Percentiles rank a stretch among this genome's conserved stretches.
phyloP scores from a whole-genome alignment of 179 eudicot genomes.

The Carnegiea gigantea region DNA sequence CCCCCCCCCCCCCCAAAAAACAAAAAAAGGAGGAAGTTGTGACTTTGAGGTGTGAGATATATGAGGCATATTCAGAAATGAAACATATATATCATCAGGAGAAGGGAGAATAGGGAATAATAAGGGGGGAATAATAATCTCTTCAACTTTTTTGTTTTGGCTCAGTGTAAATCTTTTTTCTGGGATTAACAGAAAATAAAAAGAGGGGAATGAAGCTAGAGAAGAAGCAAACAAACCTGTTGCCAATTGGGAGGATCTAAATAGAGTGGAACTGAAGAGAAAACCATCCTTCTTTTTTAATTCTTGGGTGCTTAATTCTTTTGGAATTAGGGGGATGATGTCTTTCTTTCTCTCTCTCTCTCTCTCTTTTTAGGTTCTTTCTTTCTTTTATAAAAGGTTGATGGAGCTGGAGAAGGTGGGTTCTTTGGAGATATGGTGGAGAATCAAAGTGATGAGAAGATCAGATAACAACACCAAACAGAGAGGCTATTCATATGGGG shows the following conservation, averaged over 20 bases:
- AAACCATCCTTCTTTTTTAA: constrained; percentile 48
- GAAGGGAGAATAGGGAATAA: constrained; percentile 34
- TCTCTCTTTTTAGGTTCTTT: constrained; percentile 27
- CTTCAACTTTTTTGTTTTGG: neutral
- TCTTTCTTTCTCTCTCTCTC: neutral
- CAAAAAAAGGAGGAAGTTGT: neutral
- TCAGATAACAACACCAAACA: constrained; percentile 35
- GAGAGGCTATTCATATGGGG: neutral
- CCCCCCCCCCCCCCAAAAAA: neutral
- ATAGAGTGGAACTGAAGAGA: constrained; percentile 73
- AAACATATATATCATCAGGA: constrained; percentile 16
- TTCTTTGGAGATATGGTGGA: constrained; percentile 61
- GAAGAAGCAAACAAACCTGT: constrained; percentile 45
- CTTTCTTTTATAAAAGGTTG: constrained; percentile 60
- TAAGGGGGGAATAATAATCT: constrained; percentile 26
- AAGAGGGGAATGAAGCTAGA: constrained; percentile 9
- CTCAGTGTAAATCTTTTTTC: neutral
- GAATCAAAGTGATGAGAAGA: constrained; percentile 48
- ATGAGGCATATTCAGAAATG: constrained; percentile 43
- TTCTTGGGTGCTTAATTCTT: constrained; percentile 8
- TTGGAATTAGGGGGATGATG: constrained; percentile 9
- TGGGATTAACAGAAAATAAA: constrained; percentile 28
- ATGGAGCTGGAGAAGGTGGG: constrained; percentile 25
- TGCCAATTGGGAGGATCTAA: constrained; percentile 93
- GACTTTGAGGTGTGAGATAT: neutral